Evolutionary conservation across 2,329 filamentous ascomycete species (phyloP).

Genomic region (Calonectria fujianensis): DNA sequence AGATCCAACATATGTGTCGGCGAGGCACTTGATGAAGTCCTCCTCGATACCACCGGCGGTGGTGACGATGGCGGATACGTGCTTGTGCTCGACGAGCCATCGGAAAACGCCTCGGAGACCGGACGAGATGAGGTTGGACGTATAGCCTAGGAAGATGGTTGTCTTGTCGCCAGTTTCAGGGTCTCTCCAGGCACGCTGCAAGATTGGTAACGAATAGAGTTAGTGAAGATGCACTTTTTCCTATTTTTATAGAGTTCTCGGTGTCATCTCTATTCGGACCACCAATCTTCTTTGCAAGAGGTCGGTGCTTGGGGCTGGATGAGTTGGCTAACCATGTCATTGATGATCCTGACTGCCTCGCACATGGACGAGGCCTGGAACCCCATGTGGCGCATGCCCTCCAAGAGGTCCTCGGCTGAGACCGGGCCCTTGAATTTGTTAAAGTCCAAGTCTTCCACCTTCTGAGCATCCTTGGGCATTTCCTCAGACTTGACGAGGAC

Average conservation of each 20-base stretch:
- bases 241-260: background rate
- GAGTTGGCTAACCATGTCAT: constrained; percentile 84
- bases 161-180: constrained; percentile 86
- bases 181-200: constrained; percentile 84
- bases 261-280: background rate
- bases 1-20: constrained; percentile 92
- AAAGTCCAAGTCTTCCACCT: constrained; percentile 95
- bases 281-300: background rate
- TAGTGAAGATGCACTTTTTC: constrained; percentile 9
- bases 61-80: constrained; percentile 94
- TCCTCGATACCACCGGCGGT: constrained; percentile 97
- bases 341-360: constrained; percentile 93
- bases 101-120: constrained; percentile 93
- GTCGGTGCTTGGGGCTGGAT: background rate
- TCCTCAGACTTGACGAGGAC: constrained; percentile 90
- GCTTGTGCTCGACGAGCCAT: constrained; percentile 93
- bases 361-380: constrained; percentile 82
- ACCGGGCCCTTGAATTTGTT: constrained; percentile 86
- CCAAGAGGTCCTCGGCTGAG: constrained; percentile 88
- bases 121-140: constrained; percentile 97
- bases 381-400: constrained; percentile 91
- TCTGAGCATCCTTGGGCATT: constrained; percentile 84
- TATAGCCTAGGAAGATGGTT: constrained; percentile 98
- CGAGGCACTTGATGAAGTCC: constrained; percentile 98
- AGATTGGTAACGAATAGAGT: constrained; percentile 45